A percentile compares a stretch with the other conserved stretches of the same genome.
phyloP scores from a whole-genome alignment of 2,329 filamentous ascomycete genomes.

The Volutella citrinella region DNA sequence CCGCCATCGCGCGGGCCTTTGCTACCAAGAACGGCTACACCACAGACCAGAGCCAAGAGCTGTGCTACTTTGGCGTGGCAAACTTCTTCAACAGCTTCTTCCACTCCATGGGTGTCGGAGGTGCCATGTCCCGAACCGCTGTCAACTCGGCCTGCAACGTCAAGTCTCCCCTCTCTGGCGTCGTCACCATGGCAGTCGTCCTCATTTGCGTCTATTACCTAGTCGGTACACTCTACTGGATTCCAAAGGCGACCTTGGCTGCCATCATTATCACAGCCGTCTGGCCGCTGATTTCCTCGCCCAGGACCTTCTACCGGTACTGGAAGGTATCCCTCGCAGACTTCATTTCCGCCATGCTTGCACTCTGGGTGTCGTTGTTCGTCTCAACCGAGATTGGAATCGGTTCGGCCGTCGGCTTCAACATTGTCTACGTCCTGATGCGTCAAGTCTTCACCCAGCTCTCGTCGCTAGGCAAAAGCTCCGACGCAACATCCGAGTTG shows the following conservation, averaged over 20 bases:
- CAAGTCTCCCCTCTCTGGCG: conserved; percentile 57
- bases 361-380: conserved; percentile 63
- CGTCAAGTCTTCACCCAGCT: conserved; percentile 52
- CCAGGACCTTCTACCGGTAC: conserved; percentile 58
- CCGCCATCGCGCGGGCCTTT: conserved; percentile 63
- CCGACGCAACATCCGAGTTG: conserved; percentile 27
- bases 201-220: conserved; percentile 61
- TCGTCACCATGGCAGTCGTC: conserved; percentile 60
- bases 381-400: conserved; percentile 59
- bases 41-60: conserved; percentile 63
- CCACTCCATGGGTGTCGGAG: conserved; percentile 60
- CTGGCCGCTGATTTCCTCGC: conserved; percentile 57
- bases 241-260: conserved; percentile 63
- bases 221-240: conserved; percentile 61
- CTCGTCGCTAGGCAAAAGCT: conserved; percentile 27
- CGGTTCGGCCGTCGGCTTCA: conserved; percentile 58
- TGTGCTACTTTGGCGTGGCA: conserved; percentile 59
- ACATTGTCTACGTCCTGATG: conserved; percentile 58
- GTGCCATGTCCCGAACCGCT: conserved; percentile 65
- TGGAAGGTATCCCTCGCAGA: conserved; percentile 64
- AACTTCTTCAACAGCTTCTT: conserved; percentile 66
- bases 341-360: conserved; percentile 60
- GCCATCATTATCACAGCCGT: conserved; percentile 67
- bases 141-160: conserved; percentile 65
- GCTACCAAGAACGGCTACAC: conserved; percentile 59